Evolutionary conservation across 2,329 filamentous ascomycete species (phyloP).

Genomic region (Camillea tinctor): DNA sequence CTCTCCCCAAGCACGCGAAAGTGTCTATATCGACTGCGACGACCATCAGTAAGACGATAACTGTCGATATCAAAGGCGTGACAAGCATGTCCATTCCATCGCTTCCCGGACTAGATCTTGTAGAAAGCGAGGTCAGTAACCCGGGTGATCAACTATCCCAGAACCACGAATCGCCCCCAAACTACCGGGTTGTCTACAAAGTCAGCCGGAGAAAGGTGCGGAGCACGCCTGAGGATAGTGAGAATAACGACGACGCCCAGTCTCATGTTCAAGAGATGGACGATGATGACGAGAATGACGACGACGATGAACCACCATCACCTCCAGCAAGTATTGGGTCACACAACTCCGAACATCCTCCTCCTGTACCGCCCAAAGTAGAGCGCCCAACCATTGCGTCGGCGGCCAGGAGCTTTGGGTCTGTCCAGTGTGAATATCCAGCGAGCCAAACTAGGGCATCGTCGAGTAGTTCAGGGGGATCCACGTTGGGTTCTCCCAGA

Average conservation of each 20-base stretch:
- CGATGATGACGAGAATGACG: conserved; percentile 28
- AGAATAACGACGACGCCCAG: conserved; percentile 27
- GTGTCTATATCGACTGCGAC: conserved; percentile 61
- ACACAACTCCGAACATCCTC: conserved; percentile 14
- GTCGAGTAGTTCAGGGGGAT: conserved; percentile 16
- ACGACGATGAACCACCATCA: conserved; percentile 4
- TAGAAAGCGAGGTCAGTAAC: conserved; percentile 43
- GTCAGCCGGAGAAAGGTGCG: conserved; percentile 52
- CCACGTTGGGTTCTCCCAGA: conserved; percentile 17
- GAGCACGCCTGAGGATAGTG: conserved; percentile 38
- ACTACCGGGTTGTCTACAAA: conserved; percentile 59
- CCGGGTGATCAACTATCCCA: conserved; percentile 17
- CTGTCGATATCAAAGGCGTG: conserved; percentile 59
- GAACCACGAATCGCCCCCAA: conserved; percentile 29
- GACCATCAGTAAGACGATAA: conserved; percentile 61
- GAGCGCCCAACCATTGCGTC: conserved; percentile 21
- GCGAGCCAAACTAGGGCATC: conserved; percentile 7
- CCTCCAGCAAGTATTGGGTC: conserved; percentile 1
- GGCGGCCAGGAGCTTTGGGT: conserved; percentile 11
- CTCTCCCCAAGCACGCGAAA: conserved; percentile 55
- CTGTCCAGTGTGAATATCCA: conserved; percentile 1
- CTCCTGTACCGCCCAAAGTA: conserved; percentile 27
- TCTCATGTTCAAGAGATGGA: conserved; percentile 21
- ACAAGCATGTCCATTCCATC: conserved; percentile 51
- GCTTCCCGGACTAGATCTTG: conserved; percentile 57